Conservation (phyloP, 306 rosid genomes). For the Sophora flavescens region DNA sequence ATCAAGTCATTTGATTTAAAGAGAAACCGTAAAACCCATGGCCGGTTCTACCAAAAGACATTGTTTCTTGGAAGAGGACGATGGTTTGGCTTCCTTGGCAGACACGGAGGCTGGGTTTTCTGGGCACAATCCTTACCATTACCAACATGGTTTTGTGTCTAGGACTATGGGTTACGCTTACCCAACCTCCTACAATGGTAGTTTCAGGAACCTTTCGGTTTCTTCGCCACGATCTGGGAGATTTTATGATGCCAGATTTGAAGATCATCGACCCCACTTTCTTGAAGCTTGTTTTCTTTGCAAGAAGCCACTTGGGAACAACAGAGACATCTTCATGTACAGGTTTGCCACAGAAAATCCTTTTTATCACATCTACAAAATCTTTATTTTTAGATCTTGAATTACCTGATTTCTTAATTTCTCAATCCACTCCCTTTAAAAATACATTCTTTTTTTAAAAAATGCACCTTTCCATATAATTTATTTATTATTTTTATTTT, state of each 20-base stretch:
- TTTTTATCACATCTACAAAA: not conserved
- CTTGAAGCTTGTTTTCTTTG: slow-evolving; percentile 82
- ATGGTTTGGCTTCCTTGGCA: slow-evolving; percentile 57
- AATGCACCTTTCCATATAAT: no score
- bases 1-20: not conserved
- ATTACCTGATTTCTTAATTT: not conserved
- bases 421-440: not conserved
- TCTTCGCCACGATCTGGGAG: slow-evolving; percentile 74
- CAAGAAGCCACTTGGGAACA: slow-evolving; percentile 70
- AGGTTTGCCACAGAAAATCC: slow-evolving; percentile 55
- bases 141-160: slow-evolving; percentile 52
- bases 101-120: slow-evolving; percentile 72
- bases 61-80: slow-evolving; percentile 70
- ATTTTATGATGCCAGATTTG: slow-evolving; percentile 77
- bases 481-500: no score
- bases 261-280: slow-evolving; percentile 83
- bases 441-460: no score
- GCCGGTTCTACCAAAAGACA: slow-evolving; percentile 59
- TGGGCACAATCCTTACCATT: slow-evolving; percentile 43
- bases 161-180: slow-evolving; percentile 62
- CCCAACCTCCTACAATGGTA: slow-evolving; percentile 40
- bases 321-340: slow-evolving; percentile 92
- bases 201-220: slow-evolving; percentile 48
- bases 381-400: not conserved
- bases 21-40: slow-evolving; percentile 41